These are phyloP conservation scores for Halophytophthora polymorphica DNA, from an alignment of 352 stramenopile species.

Conservation along the genomic window DNA sequence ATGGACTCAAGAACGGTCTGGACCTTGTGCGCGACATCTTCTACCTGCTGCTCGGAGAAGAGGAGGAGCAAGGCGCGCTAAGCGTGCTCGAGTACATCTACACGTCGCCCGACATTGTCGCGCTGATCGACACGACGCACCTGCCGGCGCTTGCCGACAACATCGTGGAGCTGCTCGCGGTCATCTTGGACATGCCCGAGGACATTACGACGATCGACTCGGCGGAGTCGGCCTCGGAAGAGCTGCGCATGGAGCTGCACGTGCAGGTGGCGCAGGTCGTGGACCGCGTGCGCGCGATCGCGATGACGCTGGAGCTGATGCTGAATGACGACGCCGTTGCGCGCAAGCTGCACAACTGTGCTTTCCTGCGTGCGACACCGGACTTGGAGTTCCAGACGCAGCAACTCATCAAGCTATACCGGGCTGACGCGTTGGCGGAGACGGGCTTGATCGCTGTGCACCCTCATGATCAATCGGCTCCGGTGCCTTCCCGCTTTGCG, in stretches of 20 bases:
- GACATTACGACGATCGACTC: conserved; percentile 53
- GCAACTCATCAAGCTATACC: conserved; percentile 65
- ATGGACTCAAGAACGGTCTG: conserved; percentile 56
- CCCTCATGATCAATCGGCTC: conserved; percentile 23
- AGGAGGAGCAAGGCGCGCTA: conserved; percentile 45
- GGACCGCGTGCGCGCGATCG: conserved; percentile 42
- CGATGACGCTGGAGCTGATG: conserved; percentile 56
- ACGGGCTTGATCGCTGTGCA: conserved; percentile 49
- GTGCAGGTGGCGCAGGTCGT: conserved; percentile 66
- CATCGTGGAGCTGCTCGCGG: conserved; percentile 67
- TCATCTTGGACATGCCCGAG: conserved; percentile 80
- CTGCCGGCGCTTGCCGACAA: conserved; percentile 59
- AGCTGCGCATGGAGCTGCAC: conserved; percentile 59
- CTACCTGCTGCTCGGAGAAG: conserved; percentile 57
- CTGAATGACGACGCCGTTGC: conserved; percentile 43
- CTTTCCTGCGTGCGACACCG: conserved; percentile 54
- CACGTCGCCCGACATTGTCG: conserved; percentile 51
- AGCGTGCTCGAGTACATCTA: conserved; percentile 67
- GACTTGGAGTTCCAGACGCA: conserved; percentile 70
- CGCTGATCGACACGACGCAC: conserved; percentile 56
- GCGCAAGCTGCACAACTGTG: conserved; percentile 51
- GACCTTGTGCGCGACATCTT: conserved; percentile 67
- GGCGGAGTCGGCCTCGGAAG: conserved; percentile 30
- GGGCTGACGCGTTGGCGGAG: conserved; percentile 58
- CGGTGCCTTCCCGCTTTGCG: conserved; percentile 37